Conservation (phyloP, 2,329 filamentous ascomycete species). For the Monascus ruber region DNA sequence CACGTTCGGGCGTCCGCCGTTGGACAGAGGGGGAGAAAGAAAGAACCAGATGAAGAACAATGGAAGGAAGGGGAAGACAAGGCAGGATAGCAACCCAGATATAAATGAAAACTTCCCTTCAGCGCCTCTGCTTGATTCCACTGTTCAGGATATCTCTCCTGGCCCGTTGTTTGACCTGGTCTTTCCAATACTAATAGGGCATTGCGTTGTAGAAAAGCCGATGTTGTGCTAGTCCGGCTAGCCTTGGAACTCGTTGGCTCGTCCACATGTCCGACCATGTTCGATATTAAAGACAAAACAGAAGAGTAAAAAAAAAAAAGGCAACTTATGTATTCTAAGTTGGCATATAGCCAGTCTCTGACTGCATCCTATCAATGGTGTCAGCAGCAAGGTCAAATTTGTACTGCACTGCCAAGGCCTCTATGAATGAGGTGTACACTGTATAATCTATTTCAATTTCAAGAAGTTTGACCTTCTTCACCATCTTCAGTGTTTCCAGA, state of each 20-base stretch:
- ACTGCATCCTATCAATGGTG: conserved; percentile 56
- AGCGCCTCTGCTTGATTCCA: conserved; percentile 55
- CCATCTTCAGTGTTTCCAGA: conserved; percentile 42
- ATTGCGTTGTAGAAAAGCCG: conserved; percentile 67
- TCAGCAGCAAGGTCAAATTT: conserved; percentile 56
- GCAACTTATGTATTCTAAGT: conserved; percentile 57
- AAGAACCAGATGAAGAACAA: too few relatives aligned
- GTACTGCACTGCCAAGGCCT: conserved; percentile 62
- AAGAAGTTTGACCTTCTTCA: conserved; percentile 50
- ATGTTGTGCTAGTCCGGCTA: conserved; percentile 39
- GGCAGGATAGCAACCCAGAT: too few relatives aligned
- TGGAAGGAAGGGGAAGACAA: too few relatives aligned
- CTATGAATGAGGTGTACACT: conserved; percentile 67
- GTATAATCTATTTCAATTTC: conserved; percentile 64
- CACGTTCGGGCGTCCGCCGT: too few relatives aligned
- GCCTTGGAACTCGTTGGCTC: too few relatives aligned
- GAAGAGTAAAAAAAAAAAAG: background rate
- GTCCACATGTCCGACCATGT: too few relatives aligned
- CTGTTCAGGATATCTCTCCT: conserved; percentile 51
- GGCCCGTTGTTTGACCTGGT: conserved; percentile 63
- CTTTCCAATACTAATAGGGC: conserved; percentile 53
- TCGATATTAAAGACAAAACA: background rate
- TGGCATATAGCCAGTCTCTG: conserved; percentile 55
- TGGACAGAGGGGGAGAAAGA: too few relatives aligned
- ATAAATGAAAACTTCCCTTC: conserved; percentile 7